These are phyloP conservation scores for Aphelidium insulamus DNA, from an alignment of 371 early-diverging fungal genomes.

Conservation along the genomic window DNA sequence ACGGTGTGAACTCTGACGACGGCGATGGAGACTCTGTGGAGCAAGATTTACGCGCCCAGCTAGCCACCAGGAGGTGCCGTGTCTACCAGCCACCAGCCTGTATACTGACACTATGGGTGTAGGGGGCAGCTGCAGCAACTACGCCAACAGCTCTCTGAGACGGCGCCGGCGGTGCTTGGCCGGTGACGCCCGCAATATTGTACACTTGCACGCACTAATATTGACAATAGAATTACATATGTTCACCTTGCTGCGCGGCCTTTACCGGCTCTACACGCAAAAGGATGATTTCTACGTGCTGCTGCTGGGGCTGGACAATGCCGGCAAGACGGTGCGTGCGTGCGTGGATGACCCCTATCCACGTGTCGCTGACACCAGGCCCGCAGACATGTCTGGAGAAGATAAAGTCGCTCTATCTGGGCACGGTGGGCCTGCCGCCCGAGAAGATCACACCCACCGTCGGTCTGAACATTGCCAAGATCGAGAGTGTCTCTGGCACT, in stretches of 20 bases:
- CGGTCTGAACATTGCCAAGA: conserved; percentile 47
- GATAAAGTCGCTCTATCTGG: conserved; percentile 49
- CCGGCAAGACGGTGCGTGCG: conserved; percentile 71
- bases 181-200: not conserved
- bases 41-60: too few species aligned
- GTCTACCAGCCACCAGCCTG: too few species aligned
- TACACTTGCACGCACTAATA: not conserved
- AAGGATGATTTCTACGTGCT: conserved; percentile 81
- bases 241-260: conserved; percentile 74
- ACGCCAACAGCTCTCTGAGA: too few species aligned
- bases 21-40: too few species aligned
- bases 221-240: too few species aligned
- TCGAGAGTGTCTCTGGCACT: conserved; percentile 34
- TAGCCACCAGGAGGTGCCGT: too few species aligned
- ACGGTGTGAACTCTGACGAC: too few species aligned
- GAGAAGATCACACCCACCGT: conserved; percentile 83
- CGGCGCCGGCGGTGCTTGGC: not conserved
- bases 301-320: conserved; percentile 82
- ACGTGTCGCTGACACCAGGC: not conserved
- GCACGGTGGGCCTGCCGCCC: conserved; percentile 45
- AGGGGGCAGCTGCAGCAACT: too few species aligned
- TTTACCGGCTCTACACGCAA: conserved; percentile 59
- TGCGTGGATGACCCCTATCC: not conserved
- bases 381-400: conserved; percentile 57
- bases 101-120: too few species aligned